A percentile compares a stretch with the other conserved stretches of the same genome.
Conservation (phyloP, 2,329 filamentous ascomycete species). For the Bipolaris gigantea region DNA sequence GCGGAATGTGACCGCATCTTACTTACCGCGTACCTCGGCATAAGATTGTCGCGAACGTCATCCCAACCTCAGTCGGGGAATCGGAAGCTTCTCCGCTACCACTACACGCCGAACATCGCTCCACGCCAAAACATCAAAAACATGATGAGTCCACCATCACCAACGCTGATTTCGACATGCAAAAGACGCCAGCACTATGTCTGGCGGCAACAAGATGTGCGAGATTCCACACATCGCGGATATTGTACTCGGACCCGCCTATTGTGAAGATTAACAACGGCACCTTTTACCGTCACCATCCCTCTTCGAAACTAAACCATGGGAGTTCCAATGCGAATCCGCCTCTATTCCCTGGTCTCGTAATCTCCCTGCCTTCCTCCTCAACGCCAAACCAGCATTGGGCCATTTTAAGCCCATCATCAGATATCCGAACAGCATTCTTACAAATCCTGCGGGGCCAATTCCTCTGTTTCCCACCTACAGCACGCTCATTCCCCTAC, state of each 20-base stretch:
- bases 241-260: conserved; percentile 27
- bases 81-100: conserved; percentile 26
- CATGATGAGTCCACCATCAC: not conserved
- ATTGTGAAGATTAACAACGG: conserved; percentile 57
- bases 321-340: conserved; percentile 60
- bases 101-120: conserved; percentile 14
- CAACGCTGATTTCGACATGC: conserved; percentile 31
- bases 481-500: conserved; percentile 76
- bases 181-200: conserved; percentile 32
- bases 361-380: conserved; percentile 67
- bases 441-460: conserved; percentile 77
- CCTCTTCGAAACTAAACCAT: conserved; percentile 49
- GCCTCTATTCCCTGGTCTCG: conserved; percentile 71
- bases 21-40: conserved; percentile 28
- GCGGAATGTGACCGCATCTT: conserved; percentile 10
- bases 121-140: conserved; percentile 7
- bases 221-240: conserved; percentile 20
- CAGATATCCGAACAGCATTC: conserved; percentile 79
- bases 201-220: conserved; percentile 34
- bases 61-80: conserved; percentile 18
- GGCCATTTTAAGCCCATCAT: conserved; percentile 80
- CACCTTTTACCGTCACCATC: conserved; percentile 81
- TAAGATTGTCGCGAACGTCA: conserved; percentile 26
- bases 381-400: conserved; percentile 63
- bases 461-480: conserved; percentile 74